Conservation (phyloP, 2,329 filamentous ascomycete genomes). For the Cercospora zeae-maydis region DNA sequence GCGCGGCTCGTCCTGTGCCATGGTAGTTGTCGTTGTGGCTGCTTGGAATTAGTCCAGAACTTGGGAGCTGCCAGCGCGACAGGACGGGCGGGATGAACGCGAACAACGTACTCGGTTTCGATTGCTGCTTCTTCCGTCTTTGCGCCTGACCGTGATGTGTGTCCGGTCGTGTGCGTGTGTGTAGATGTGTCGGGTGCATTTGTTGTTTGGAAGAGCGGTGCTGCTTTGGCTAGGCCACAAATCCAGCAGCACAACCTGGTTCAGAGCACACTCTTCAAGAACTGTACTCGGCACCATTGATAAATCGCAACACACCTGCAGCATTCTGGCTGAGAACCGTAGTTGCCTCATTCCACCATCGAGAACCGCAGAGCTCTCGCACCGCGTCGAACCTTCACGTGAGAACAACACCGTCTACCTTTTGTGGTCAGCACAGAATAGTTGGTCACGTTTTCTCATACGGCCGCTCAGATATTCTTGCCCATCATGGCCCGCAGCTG, state of each 20-base stretch:
- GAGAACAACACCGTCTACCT: too few species aligned
- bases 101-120: neutral
- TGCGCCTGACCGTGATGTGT: neutral
- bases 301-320: neutral
- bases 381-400: neutral
- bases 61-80: neutral
- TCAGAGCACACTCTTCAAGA: neutral
- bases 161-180: neutral
- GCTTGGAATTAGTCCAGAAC: neutral
- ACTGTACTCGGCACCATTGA: neutral
- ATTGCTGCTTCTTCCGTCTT: neutral
- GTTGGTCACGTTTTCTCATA: too few species aligned
- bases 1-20: neutral
- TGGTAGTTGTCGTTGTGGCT: neutral
- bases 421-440: too few species aligned
- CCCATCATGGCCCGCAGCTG: too few species aligned
- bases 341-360: neutral
- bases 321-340: neutral
- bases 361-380: neutral
- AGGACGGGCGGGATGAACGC: too few species aligned
- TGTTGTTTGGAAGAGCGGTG: neutral
- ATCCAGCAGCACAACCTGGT: neutral
- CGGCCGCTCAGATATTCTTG: too few species aligned
- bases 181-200: neutral
- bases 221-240: neutral